Conservation (phyloP, 441 rosid genomes). For the Adansonia rubrostipa region DNA sequence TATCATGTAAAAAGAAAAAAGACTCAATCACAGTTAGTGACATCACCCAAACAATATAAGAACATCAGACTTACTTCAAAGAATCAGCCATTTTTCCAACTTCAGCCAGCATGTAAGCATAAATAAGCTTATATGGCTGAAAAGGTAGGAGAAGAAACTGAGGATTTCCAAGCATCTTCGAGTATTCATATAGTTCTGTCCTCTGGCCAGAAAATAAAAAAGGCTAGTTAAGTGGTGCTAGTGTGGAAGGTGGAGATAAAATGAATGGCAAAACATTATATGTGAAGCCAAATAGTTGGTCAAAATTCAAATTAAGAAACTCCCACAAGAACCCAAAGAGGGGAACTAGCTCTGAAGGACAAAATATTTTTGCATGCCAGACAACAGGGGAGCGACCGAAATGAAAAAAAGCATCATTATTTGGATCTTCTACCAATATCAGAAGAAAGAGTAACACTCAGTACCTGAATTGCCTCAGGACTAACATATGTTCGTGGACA, state of each 20-base stretch:
- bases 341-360: background rate
- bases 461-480: constrained; percentile 69
- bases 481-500: constrained; percentile 62
- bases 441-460: background rate
- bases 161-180: constrained; percentile 71
- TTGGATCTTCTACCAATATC: constrained; percentile 9
- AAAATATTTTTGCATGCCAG: constrained; percentile 4
- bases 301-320: constrained; percentile 10
- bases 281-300: background rate
- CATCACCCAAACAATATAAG: constrained; percentile 4
- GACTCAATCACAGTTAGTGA: background rate
- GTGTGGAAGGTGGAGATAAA: constrained; percentile 14
- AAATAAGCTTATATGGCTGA: constrained; percentile 71
- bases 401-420: background rate
- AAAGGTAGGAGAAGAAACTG: constrained; percentile 62
- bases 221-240: constrained; percentile 21
- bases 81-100: constrained; percentile 67
- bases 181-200: constrained; percentile 69
- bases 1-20: constrained; percentile 9
- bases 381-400: background rate
- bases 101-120: constrained; percentile 76
- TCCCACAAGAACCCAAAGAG: background rate
- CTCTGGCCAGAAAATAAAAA: constrained; percentile 49
- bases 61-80: constrained; percentile 50
- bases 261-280: background rate